A percentile compares a stretch with the other conserved stretches of the same genome.
These are phyloP conservation scores for Cladosporium colombiae DNA, from an alignment of 2,329 filamentous ascomycete species.

Conservation along the genomic window DNA sequence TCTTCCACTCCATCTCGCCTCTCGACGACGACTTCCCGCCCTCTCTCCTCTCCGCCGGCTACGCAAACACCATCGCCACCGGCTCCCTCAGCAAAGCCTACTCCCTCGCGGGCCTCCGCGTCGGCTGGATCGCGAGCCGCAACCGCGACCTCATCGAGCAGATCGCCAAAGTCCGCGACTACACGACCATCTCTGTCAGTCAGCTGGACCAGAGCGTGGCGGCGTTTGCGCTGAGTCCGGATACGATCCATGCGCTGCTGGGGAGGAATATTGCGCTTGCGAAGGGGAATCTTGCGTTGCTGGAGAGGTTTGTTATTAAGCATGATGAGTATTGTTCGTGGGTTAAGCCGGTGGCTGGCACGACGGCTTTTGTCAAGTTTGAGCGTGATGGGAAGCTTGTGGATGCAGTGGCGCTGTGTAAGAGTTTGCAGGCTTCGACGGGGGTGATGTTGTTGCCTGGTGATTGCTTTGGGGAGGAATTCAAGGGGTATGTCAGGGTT, in stretches of 20 bases:
- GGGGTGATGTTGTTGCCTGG: conserved; percentile 77
- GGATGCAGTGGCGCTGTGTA: conserved; percentile 72
- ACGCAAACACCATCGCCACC: conserved; percentile 69
- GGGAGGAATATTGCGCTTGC: conserved; percentile 67
- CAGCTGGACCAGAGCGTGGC: conserved; percentile 79
- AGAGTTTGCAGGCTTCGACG: conserved; percentile 65
- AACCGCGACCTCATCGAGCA: conserved; percentile 62
- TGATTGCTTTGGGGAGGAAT: conserved; percentile 73
- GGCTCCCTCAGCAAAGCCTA: conserved; percentile 87
- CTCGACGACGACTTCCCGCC: conserved; percentile 60
- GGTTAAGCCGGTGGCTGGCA: conserved; percentile 75
- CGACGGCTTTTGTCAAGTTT: conserved; percentile 76
- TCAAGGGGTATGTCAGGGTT: conserved; percentile 73
- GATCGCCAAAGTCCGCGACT: conserved; percentile 69
- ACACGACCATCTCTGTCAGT: conserved; percentile 85
- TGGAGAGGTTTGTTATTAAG: conserved; percentile 68
- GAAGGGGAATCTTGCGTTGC: conserved; percentile 63
- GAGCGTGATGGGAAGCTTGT: conserved; percentile 61
- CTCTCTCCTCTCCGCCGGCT: conserved; percentile 70
- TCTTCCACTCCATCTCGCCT: conserved; percentile 70
- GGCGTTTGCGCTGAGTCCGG: conserved; percentile 67
- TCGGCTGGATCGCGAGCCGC: conserved; percentile 79
- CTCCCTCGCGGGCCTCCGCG: conserved; percentile 74
- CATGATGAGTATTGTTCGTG: conserved; percentile 67
- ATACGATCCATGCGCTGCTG: conserved; percentile 65